These are phyloP conservation scores for Vaccinium myrtillus DNA, from an alignment of 148 eudicot genomes.

Conservation along the genomic window DNA sequence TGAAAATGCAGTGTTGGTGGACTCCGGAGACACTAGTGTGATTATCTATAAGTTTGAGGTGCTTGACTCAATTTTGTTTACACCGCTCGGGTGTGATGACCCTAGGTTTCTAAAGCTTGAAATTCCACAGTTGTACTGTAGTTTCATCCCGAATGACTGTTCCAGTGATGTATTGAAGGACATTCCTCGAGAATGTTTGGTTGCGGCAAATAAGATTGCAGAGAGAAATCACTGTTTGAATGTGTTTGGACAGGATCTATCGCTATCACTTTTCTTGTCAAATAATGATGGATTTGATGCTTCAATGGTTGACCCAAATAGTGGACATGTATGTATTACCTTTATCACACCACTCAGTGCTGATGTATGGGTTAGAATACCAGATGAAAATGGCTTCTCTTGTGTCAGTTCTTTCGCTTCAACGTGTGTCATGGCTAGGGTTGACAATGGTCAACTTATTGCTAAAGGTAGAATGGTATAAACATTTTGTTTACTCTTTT, in stretches of 20 bases:
- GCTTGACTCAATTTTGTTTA: conserved; percentile 53
- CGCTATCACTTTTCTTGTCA: conserved; percentile 41
- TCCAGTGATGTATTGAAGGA: conserved; percentile 33
- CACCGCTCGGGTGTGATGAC: conserved; percentile 52
- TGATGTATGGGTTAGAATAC: conserved; percentile 81
- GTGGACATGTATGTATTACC: conserved; percentile 24
- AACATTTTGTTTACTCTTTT: background rate
- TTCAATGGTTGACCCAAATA: conserved; percentile 24
- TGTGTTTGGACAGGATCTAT: conserved; percentile 64
- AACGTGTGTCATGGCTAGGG: conserved; percentile 53
- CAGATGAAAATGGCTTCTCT: conserved; percentile 37
- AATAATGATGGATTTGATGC: conserved; percentile 30
- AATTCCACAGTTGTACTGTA: conserved; percentile 48
- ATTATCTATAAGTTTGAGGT: conserved; percentile 63
- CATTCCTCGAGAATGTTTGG: conserved; percentile 53
- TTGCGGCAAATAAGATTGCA: conserved; percentile 41
- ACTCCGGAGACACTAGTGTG: conserved; percentile 18
- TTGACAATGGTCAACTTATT: conserved; percentile 47
- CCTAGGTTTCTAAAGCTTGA: conserved; percentile 61
- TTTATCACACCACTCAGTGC: conserved; percentile 53
- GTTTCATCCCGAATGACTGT: conserved; percentile 47
- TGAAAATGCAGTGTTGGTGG: conserved; percentile 19
- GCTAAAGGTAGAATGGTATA: conserved; percentile 54
- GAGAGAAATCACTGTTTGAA: conserved; percentile 50
- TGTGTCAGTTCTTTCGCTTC: conserved; percentile 29